phyloP scores from a whole-genome alignment of 2,329 filamentous ascomycete genomes.

The Aspergillus sp. region DNA sequence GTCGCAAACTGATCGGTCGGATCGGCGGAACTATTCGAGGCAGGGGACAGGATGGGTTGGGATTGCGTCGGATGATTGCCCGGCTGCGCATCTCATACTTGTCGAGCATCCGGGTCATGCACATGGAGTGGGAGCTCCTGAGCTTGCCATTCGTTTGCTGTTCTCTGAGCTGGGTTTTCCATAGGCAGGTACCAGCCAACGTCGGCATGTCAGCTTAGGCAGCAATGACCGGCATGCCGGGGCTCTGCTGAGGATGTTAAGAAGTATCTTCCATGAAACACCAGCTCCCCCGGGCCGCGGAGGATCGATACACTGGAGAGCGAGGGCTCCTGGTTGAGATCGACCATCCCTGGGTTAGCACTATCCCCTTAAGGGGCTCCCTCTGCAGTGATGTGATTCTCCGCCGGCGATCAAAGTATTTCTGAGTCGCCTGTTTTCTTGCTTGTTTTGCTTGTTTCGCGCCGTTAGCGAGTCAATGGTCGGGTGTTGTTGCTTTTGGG shows the following conservation, averaged over 20 bases:
- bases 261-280: not conserved
- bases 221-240: not conserved
- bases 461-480: not conserved
- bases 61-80: not conserved
- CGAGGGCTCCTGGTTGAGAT: not conserved
- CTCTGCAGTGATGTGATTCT: not conserved
- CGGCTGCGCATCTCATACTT: not conserved
- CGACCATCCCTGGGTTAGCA: not conserved
- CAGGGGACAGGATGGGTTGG: not conserved
- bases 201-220: not conserved
- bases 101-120: not conserved
- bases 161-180: too few relatives aligned
- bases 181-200: not conserved
- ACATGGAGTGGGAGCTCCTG: not conserved
- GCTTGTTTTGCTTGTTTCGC: not conserved
- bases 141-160: not conserved
- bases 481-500: not conserved
- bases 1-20: not conserved
- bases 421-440: not conserved
- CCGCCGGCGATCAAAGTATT: not conserved
- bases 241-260: not conserved
- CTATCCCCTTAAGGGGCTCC: not conserved
- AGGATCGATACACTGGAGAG: not conserved
- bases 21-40: not conserved
- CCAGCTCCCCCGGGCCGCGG: not conserved